phyloP scores from a whole-genome alignment of 75 land plant genomes.

The Isoetes taiwanensis region DNA sequence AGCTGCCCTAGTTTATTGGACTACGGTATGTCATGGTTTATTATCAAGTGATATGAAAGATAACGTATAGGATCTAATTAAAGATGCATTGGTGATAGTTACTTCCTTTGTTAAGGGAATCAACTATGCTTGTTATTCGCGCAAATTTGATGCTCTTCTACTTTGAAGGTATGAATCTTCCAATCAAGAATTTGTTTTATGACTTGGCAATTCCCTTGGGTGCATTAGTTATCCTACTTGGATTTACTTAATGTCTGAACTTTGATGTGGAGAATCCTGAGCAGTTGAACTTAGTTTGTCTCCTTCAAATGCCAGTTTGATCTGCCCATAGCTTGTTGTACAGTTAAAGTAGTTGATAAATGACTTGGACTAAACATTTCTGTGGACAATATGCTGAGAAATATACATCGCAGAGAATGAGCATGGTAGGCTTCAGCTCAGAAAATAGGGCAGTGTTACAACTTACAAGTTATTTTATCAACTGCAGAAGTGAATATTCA shows the following conservation, averaged over 20 bases:
- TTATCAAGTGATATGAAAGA: not conserved
- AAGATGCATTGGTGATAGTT: slow-evolving; percentile 24
- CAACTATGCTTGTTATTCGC: slow-evolving; percentile 52
- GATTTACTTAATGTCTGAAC: too few relatives aligned
- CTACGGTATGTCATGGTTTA: not conserved
- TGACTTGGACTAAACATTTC: too few relatives aligned
- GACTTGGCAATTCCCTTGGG: not conserved
- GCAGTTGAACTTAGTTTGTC: not conserved
- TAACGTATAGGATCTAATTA: not conserved
- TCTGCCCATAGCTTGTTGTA: too few relatives aligned
- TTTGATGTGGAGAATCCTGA: too few relatives aligned
- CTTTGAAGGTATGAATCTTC: slow-evolving; percentile 62
- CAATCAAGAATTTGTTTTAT: not conserved
- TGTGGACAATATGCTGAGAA: too few relatives aligned
- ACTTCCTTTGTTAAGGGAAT: slow-evolving; percentile 63
- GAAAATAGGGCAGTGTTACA: too few relatives aligned
- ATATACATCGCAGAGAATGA: too few relatives aligned
- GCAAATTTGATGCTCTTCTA: slow-evolving; percentile 95
- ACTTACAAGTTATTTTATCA: too few relatives aligned
- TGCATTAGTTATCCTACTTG: too few relatives aligned
- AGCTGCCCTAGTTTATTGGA: slow-evolving; percentile 2
- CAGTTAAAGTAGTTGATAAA: too few relatives aligned
- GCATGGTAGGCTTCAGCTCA: too few relatives aligned
- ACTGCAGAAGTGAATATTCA: too few relatives aligned
- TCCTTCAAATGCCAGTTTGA: not conserved